phyloP scores from a whole-genome alignment of 352 stramenopile genomes.

The Phytophthora cactorum region DNA sequence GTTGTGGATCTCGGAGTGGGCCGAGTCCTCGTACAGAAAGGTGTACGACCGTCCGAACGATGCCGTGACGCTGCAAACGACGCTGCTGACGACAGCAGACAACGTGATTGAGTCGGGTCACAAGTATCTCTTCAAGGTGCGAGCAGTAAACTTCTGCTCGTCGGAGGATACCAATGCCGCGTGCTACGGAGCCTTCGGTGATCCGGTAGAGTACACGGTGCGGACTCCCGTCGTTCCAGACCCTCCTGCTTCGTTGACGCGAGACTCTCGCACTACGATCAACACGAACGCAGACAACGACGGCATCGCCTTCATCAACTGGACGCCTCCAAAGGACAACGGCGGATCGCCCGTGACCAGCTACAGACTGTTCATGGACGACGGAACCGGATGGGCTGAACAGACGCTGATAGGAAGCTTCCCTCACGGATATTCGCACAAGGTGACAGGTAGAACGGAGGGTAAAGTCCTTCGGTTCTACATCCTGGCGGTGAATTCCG shows the following conservation, averaged over 20 bases:
- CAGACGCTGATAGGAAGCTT: conserved; percentile 54
- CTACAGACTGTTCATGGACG: conserved; percentile 94
- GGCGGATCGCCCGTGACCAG: conserved; percentile 90
- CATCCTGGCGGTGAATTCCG: conserved; percentile 85
- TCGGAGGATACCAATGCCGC: conserved; percentile 67
- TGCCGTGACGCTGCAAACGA: conserved; percentile 65
- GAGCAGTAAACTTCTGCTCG: conserved; percentile 95
- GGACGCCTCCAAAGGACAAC: conserved; percentile 92
- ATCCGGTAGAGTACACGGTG: conserved; percentile 90
- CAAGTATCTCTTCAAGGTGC: conserved; percentile 94
- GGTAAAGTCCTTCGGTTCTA: conserved; percentile 95
- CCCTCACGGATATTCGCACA: conserved; percentile 60
- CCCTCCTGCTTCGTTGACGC: conserved; percentile 66
- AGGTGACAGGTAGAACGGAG: conserved; percentile 57
- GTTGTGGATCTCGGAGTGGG: conserved; percentile 97
- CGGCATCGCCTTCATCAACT: conserved; percentile 76
- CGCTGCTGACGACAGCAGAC: conserved; percentile 78
- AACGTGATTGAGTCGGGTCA: conserved; percentile 91
- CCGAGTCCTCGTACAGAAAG: conserved; percentile 76
- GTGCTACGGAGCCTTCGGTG: conserved; percentile 92
- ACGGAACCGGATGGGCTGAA: conserved; percentile 53
- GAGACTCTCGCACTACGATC: conserved; percentile 79
- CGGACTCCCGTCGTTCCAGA: conserved; percentile 85
- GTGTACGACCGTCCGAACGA: conserved; percentile 95
- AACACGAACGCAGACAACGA: conserved; percentile 55